These are phyloP conservation scores for Suillus subaureus DNA, from an alignment of 768 basidiomycete genomes.

Conservation along the genomic window DNA sequence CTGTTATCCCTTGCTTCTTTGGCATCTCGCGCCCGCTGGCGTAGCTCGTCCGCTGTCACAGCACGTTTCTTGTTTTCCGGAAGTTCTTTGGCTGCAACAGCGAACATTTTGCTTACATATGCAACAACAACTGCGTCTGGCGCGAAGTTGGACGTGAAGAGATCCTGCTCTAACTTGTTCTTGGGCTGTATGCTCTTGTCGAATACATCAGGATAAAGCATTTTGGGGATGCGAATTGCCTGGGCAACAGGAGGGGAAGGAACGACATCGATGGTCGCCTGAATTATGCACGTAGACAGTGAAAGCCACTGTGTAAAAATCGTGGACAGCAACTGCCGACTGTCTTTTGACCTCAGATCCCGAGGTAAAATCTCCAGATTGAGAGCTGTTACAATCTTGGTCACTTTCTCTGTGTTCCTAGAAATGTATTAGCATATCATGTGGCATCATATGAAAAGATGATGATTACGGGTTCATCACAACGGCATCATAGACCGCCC, in stretches of 20 bases:
- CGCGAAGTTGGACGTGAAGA: slow-evolving; percentile 70
- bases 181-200: slow-evolving; percentile 61
- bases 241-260: slow-evolving; percentile 87
- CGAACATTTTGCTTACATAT: slow-evolving; percentile 99
- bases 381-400: slow-evolving; percentile 84
- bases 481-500: slow-evolving; percentile 95
- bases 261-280: slow-evolving; percentile 90
- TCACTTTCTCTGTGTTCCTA: slow-evolving; percentile 87
- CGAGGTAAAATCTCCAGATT: slow-evolving; percentile 83
- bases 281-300: slow-evolving; percentile 89
- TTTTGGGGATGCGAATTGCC: slow-evolving; percentile 80
- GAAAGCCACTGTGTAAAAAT: slow-evolving; percentile 98
- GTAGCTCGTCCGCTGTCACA: slow-evolving; percentile 84
- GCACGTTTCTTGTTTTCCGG: slow-evolving; percentile 83
- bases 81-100: slow-evolving; percentile 75
- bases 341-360: slow-evolving; percentile 91
- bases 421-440: slow-evolving; percentile 17
- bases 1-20: slow-evolving; percentile 40
- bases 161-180: slow-evolving; percentile 80
- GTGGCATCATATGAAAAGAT: slow-evolving; percentile 4
- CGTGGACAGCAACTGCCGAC: slow-evolving; percentile 76
- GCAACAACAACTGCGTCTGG: slow-evolving; percentile 68
- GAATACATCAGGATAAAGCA: slow-evolving; percentile 83
- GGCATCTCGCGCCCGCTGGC: slow-evolving; percentile 59
- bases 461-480: slow-evolving; percentile 74